Evolutionary conservation across 257 asterid species (phyloP), one percentile per base, ranked within the genome.

Genomic region (Ehretia macrophylla): DNA sequence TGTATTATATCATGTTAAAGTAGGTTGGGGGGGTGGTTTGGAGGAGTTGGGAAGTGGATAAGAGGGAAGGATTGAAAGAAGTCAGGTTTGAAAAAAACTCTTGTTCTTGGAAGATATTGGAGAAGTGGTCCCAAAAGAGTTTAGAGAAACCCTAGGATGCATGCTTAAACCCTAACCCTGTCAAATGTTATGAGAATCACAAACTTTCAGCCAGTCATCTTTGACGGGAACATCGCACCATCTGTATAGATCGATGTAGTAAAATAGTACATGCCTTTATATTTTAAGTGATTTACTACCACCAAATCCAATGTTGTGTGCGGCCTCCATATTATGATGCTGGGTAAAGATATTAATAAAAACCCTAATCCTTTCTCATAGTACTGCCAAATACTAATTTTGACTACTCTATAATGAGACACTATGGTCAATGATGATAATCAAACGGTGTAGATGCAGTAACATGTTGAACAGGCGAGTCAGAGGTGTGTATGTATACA

Each of bases 91-190:
- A 40, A 51, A 51, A 18, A 62, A 16, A 42, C 17, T 11, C 39
- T 48, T 16, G 39, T 38, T 16, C 39, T 55, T 54, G 53, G 59
- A 55, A 22, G 70, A 51, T 69, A 69, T 42, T 69, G 75, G 75
- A 63, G 39, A 62, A 64, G 75, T 70, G 75, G 75, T 64, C 75
- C 75, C 57, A 1, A 51, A 38, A 52, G 23, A 38, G 23, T 20
- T 58, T 63, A 39, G 39, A 8, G 55, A 64, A 70, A 52, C 70
- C 75, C 66, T 64, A 70, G 70, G 70, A 13, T 51, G 49, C 63
- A 66, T 37, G 58, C 62, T 64, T 21, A 46, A 64, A 53, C 63
- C 71, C 59, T 46, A 64, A 45, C 16, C 54, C 27, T 38, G 23
- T 1, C 32, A 55, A 32, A 68, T 32, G 19, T 37, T 12, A 56